Evolutionary conservation across 179 eudicot species (phyloP), one percentile per base, ranked within the genome.

Genomic region (Carnegiea gigantea): DNA sequence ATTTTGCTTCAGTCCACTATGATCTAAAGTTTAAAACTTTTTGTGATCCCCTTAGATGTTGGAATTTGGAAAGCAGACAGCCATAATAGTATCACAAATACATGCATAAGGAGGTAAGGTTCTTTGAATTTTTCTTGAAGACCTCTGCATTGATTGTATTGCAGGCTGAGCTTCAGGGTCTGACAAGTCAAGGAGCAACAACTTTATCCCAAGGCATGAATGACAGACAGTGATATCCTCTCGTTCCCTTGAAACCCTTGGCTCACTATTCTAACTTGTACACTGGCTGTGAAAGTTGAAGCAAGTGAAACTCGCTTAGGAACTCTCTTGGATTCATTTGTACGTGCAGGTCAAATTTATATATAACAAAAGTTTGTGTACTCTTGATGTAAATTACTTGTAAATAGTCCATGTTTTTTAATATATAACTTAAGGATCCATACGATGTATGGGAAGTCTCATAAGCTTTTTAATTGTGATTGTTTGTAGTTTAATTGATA

Each of bases 151-250:
- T 77, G 48, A 40, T 48, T 59, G 53, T 83, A 11, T 82, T 88
- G 92, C 94, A 95, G 97, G 94, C 94, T 71, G 93, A 90, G 85
- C 90, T 86, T 70, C 88, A 85, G 74, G 85, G 84, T n/a, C n/a
- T 76, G 21, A 88, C 83, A 65, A 81, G 79, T 76, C 84, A 84
- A 79, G 88, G 36, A 33, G 78, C 85, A 48, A 81, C 91, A 73
- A 62, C 84, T 57, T 13, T 67, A 26, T 85, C 84, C 68, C 86
- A 78, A 51, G 85, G 49, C 80, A 88, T 90, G 90, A 90, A 87
- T 51, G 80, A 83, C 72, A 87, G 80, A 83, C 72, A 87, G 88
- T 40, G 92, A 86, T 64, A 73, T 75, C 65, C 85, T 83, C 80
- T 77, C 78, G 82, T 77, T 75, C 76, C 79, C 74, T 36, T 73